These are phyloP conservation scores for Dissoconium aciculare DNA, from an alignment of 2,329 filamentous ascomycete genomes.

Conservation along the genomic window DNA sequence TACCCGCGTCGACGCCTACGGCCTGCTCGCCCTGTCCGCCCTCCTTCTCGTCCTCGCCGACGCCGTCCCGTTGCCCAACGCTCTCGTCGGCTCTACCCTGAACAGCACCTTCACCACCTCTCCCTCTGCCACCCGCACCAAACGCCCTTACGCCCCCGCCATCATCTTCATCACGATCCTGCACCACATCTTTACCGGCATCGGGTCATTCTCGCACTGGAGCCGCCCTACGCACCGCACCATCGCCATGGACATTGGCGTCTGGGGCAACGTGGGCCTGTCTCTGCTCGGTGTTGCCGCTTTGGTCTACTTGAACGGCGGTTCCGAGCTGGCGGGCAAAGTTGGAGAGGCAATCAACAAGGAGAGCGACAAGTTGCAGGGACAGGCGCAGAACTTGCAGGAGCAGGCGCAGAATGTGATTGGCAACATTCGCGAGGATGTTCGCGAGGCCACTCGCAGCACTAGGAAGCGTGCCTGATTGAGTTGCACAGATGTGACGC, in stretches of 20 bases:
- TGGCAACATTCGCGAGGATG: too few species aligned
- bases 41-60: conserved; percentile 21
- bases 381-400: too few species aligned
- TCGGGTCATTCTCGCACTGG: conserved; percentile 23
- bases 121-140: conserved; percentile 5
- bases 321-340: background rate
- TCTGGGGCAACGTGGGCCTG: conserved; percentile 16
- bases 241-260: conserved; percentile 22
- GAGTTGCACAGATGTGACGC: too few species aligned
- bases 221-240: conserved; percentile 20
- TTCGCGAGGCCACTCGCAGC: too few species aligned
- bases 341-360: background rate
- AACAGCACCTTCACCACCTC: conserved; percentile 5
- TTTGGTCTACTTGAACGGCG: conserved; percentile 7
- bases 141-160: conserved; percentile 22
- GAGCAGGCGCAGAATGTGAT: too few species aligned
- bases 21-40: conserved; percentile 20
- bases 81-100: conserved; percentile 12
- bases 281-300: conserved; percentile 14
- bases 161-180: conserved; percentile 21
- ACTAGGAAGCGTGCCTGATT: too few species aligned
- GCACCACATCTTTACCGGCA: conserved; percentile 23
- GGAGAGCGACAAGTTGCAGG: too few species aligned
- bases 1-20: conserved; percentile 24
- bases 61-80: conserved; percentile 17